These are phyloP conservation scores for Breynia disticha DNA, from an alignment of 441 rosid genomes.

Conservation along the genomic window DNA sequence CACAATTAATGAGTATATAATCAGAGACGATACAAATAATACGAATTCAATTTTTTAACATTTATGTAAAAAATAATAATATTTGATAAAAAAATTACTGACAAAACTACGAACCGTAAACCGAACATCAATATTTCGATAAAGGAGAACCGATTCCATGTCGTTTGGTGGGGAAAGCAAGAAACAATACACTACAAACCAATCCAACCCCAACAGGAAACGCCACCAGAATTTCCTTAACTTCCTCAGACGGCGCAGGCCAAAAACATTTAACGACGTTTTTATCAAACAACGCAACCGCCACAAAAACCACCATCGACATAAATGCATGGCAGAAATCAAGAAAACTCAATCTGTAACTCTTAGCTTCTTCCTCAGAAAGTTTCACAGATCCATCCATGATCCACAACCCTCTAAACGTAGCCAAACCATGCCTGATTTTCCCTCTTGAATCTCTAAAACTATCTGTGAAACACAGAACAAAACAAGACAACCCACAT, in stretches of 20 bases:
- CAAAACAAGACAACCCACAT: constrained; percentile 33
- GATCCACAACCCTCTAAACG: constrained; percentile 43
- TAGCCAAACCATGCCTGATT: constrained; percentile 46
- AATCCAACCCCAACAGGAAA: constrained; percentile 36
- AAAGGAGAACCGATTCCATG: constrained; percentile 62
- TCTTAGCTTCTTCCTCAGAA: constrained; percentile 21
- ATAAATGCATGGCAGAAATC: constrained; percentile 47
- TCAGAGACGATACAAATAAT: too few relatives aligned
- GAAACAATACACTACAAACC: constrained; percentile 34
- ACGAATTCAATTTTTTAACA: too few relatives aligned
- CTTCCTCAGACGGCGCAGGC: constrained; percentile 30
- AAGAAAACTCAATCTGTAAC: constrained; percentile 29
- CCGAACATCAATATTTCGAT: constrained; percentile 11
- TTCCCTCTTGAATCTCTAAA: constrained; percentile 42
- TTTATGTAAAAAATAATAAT: too few relatives aligned
- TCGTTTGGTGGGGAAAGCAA: constrained; percentile 38
- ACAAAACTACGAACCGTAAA: too few relatives aligned
- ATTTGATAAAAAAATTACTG: too few relatives aligned
- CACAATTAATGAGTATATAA: too few relatives aligned
- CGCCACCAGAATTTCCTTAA: constrained; percentile 18
- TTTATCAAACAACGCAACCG: constrained; percentile 42
- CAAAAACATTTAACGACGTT: constrained; percentile 41
- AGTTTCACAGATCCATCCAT: constrained; percentile 28
- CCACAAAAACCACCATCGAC: constrained; percentile 33
- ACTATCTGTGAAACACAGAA: constrained; percentile 47